phyloP scores from a whole-genome alignment of 495 filamentous ascomycete genomes.

The Jackrogersella multiformis region DNA sequence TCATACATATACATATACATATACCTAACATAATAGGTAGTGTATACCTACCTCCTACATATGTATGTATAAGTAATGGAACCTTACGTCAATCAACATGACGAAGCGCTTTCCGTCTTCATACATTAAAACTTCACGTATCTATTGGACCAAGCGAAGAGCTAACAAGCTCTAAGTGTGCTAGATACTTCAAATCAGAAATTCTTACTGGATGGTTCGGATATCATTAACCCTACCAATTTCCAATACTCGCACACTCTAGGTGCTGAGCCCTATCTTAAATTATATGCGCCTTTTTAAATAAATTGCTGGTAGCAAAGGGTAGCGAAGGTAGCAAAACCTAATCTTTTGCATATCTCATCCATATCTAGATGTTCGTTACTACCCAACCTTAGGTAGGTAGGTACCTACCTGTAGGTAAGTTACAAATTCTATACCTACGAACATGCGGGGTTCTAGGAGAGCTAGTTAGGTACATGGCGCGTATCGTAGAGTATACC shows the following conservation, averaged over 20 bases:
- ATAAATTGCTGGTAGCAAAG: neutral
- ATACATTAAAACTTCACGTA: constrained; percentile 16
- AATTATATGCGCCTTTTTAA: constrained; percentile 15
- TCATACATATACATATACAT: neutral
- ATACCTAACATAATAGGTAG: neutral
- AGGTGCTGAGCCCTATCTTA: constrained; percentile 23
- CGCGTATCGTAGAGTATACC: no score
- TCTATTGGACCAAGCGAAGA: neutral
- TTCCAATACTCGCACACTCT: neutral
- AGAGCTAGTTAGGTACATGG: constrained; percentile 4
- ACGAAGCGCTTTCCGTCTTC: constrained; percentile 32
- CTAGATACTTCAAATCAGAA: neutral
- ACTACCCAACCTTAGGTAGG: constrained; percentile 19
- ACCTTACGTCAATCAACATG: constrained; percentile 45
- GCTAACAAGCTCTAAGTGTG: constrained; percentile 5
- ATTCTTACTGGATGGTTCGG: constrained; percentile 3
- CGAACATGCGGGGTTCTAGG: constrained; percentile 3
- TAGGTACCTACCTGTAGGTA: neutral
- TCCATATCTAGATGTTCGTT: constrained; percentile 15
- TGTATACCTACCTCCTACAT: neutral
- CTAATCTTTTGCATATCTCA: neutral
- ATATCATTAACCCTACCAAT: neutral
- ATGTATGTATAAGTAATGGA: constrained; percentile 37
- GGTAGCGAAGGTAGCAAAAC: no score
- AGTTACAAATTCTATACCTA: constrained; percentile 8